Evolutionary conservation across 371 early-diverging fungal genomes (phyloP).

Genomic region (Mucor velutinosus): DNA sequence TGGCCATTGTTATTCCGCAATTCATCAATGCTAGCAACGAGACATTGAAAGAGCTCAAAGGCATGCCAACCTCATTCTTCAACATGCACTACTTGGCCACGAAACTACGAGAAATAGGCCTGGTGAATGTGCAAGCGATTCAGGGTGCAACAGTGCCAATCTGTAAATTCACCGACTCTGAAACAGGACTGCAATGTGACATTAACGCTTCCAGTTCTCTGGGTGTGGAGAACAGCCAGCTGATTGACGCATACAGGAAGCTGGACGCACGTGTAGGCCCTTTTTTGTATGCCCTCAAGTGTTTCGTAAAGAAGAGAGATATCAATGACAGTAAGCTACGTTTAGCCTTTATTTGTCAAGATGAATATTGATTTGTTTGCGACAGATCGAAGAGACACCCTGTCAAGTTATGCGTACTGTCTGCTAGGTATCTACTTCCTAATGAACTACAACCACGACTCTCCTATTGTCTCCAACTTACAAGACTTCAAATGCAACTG

Average conservation of each 20-base stretch:
- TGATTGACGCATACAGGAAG: conserved; percentile 55
- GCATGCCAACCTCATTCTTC: conserved; percentile 5
- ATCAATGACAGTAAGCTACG: conserved; percentile 49
- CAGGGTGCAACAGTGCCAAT: conserved; percentile 59
- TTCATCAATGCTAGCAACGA: neutral
- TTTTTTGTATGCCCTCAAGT: conserved; percentile 57
- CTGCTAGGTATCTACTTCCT: conserved; percentile 23
- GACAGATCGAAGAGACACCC: conserved; percentile 10
- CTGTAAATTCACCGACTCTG: conserved; percentile 68
- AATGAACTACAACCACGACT: neutral
- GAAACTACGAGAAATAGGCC: conserved; percentile 17
- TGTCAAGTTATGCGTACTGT: conserved; percentile 21
- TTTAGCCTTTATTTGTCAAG: neutral
- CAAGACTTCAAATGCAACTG: neutral
- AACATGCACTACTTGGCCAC: conserved; percentile 28
- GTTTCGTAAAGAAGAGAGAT: conserved; percentile 48
- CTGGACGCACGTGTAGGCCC: conserved; percentile 58
- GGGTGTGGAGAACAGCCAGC: conserved; percentile 59
- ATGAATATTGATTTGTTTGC: neutral
- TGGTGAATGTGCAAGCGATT: conserved; percentile 28
- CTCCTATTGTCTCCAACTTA: conserved; percentile 15
- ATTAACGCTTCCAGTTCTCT: conserved; percentile 58
- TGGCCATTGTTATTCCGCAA: conserved; percentile 34
- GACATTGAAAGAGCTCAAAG: neutral
- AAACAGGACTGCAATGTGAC: conserved; percentile 47